phyloP scores from a whole-genome alignment of 176 grass and related monocot species.

The Paspalum notatum region DNA sequence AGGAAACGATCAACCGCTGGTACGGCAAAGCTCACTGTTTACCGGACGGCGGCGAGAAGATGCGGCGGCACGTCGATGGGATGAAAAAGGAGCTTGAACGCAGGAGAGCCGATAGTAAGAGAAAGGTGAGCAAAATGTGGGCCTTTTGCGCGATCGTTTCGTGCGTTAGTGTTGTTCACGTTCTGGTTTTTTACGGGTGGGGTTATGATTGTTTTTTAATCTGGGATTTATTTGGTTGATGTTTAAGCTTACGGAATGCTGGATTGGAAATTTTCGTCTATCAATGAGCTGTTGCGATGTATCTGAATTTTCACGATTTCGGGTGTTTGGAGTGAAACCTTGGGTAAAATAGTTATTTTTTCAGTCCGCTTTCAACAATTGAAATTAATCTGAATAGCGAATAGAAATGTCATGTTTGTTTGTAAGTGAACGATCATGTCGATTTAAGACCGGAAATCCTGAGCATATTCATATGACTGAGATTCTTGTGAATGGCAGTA shows the following conservation, averaged over 20 bases:
- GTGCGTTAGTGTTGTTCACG: neutral
- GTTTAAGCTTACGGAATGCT: neutral
- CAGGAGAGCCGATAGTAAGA: neutral
- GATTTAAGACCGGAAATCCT: no score
- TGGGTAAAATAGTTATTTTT: neutral
- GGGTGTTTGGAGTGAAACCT: neutral
- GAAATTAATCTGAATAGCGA: neutral
- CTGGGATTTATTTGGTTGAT: neutral
- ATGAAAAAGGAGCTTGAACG: slow-evolving; percentile 38
- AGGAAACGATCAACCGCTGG: neutral
- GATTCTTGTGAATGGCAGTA: no score
- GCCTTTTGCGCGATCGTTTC: neutral
- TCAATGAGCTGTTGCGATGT: neutral
- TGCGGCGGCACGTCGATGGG: neutral
- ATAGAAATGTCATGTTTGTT: neutral
- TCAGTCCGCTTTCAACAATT: slow-evolving; percentile 5
- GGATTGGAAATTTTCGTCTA: neutral
- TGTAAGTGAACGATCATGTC: no score
- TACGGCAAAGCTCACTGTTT: accelerated
- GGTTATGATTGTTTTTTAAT: no score
- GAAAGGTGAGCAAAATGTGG: slow-evolving; percentile 47
- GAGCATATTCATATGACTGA: no score
- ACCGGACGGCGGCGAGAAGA: slow-evolving; percentile 18
- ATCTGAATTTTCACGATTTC: neutral
- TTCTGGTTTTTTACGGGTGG: no score